A percentile compares a stretch with the other conserved stretches of the same genome.
These are phyloP conservation scores for Aschersonia sp. DNA, from an alignment of 2,329 filamentous ascomycete species.

Conservation along the genomic window DNA sequence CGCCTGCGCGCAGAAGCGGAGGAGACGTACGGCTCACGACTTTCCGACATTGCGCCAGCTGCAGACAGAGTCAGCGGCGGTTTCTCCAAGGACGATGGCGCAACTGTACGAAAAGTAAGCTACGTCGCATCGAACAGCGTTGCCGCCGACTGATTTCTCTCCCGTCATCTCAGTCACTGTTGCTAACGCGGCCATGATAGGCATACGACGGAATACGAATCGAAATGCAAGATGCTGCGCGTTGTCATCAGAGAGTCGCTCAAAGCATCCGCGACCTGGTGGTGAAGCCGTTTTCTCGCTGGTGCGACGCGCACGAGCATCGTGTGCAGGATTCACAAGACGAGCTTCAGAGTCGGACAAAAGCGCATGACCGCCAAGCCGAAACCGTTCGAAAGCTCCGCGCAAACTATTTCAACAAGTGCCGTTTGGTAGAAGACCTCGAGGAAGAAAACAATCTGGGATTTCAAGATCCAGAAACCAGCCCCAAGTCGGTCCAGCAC, in stretches of 20 bases:
- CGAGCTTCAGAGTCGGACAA: slow-evolving; percentile 80
- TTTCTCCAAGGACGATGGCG: slow-evolving; percentile 84
- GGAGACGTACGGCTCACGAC: slow-evolving; percentile 68
- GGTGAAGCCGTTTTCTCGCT: slow-evolving; percentile 83
- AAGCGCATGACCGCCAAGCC: slow-evolving; percentile 82
- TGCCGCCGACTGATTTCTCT: too few species aligned
- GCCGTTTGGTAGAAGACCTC: slow-evolving; percentile 83
- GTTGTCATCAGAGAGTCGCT: slow-evolving; percentile 88
- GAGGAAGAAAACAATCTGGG: slow-evolving; percentile 98
- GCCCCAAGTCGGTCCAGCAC: slow-evolving; percentile 42
- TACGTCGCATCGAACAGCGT: not conserved
- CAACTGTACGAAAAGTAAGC: slow-evolving; percentile 79
- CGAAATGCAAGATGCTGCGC: slow-evolving; percentile 84
- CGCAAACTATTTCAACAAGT: slow-evolving; percentile 98
- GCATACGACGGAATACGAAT: slow-evolving; percentile 86
- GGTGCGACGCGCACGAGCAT: slow-evolving; percentile 89
- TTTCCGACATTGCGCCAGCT: slow-evolving; percentile 68
- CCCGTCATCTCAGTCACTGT: not conserved
- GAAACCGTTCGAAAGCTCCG: slow-evolving; percentile 85
- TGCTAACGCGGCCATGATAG: slow-evolving; percentile 25
- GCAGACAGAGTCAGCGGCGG: slow-evolving; percentile 74
- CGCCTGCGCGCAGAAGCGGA: slow-evolving; percentile 93
- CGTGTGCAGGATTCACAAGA: slow-evolving; percentile 91
- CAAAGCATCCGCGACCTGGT: slow-evolving; percentile 94
- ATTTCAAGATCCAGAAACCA: slow-evolving; percentile 73